Evolutionary conservation across 2,329 filamentous ascomycete genomes (phyloP).

Genomic region (Aspergillus quadricinctus): DNA sequence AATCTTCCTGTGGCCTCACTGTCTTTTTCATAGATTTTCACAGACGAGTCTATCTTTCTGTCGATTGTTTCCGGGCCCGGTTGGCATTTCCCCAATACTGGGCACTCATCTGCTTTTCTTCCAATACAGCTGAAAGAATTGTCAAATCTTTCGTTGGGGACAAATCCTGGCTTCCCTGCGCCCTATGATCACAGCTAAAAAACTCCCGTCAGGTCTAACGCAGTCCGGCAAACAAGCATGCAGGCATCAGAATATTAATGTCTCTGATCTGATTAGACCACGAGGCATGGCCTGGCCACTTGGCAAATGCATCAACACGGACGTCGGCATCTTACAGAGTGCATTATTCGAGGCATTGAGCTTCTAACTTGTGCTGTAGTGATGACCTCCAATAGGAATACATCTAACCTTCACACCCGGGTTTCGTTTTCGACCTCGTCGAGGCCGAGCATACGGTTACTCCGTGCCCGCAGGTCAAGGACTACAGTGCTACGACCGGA

Average conservation of each 20-base stretch:
- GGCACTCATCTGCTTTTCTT: background rate
- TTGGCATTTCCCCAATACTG: background rate
- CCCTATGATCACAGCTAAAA: background rate
- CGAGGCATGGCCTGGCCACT: background rate
- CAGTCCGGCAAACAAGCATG: background rate
- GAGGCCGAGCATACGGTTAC: background rate
- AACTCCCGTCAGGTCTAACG: background rate
- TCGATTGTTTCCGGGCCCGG: no score
- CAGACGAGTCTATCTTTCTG: background rate
- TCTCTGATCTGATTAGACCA: background rate
- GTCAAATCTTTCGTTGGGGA: no score
- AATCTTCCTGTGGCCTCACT: no score
- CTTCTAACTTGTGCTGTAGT: background rate
- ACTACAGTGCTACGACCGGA: background rate
- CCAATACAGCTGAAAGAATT: no score
- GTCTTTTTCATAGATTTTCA: background rate
- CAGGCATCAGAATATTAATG: background rate
- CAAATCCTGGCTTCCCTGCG: background rate
- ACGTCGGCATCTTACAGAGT: background rate
- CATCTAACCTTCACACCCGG: no score
- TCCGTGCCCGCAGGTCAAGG: background rate
- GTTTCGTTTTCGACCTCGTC: background rate
- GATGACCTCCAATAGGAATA: background rate
- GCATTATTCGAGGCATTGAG: background rate
- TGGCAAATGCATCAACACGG: conserved; percentile 5